These are phyloP conservation scores for Leishmania arabica DNA, from an alignment of 208 protist genomes.

Conservation along the genomic window DNA sequence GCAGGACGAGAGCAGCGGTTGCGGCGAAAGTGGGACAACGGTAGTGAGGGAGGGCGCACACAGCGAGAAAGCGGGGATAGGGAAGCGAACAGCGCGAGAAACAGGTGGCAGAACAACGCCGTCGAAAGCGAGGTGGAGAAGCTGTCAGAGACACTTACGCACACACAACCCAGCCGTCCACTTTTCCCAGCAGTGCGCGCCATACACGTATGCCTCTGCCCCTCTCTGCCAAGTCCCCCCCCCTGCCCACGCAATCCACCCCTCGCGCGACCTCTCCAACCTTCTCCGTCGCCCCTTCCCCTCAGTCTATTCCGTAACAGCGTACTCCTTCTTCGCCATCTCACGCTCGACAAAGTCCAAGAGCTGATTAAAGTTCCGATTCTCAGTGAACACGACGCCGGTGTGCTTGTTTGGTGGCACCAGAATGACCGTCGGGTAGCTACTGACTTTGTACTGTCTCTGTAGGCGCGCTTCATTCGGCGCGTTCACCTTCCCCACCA, in stretches of 20 bases:
- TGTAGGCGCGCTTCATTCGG: slow-evolving; percentile 14
- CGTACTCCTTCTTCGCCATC: neutral
- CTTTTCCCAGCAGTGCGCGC: neutral
- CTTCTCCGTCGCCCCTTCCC: neutral
- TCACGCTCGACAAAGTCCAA: slow-evolving; percentile 29
- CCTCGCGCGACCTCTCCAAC: neutral
- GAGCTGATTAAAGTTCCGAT: slow-evolving; percentile 30
- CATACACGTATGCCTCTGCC: neutral
- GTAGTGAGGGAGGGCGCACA: neutral
- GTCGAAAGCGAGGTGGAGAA: neutral
- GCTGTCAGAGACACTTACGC: neutral
- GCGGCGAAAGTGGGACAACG: neutral
- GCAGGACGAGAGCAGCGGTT: neutral
- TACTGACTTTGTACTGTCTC: slow-evolving; percentile 28
- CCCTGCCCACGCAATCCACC: neutral
- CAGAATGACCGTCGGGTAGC: slow-evolving; percentile 53
- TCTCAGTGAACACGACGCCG: slow-evolving; percentile 31
- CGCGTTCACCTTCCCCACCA: slow-evolving; percentile 49
- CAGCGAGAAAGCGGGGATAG: neutral
- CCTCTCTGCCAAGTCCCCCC: neutral
- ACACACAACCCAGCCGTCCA: neutral
- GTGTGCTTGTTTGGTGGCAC: slow-evolving; percentile 37
- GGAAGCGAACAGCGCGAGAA: neutral
- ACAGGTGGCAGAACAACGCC: neutral
- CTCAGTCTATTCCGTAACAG: neutral